Evolutionary conservation across 2,329 filamentous ascomycete genomes (phyloP), one percentile per base, ranked within the genome.

Genomic region (Nakataea oryzae): DNA sequence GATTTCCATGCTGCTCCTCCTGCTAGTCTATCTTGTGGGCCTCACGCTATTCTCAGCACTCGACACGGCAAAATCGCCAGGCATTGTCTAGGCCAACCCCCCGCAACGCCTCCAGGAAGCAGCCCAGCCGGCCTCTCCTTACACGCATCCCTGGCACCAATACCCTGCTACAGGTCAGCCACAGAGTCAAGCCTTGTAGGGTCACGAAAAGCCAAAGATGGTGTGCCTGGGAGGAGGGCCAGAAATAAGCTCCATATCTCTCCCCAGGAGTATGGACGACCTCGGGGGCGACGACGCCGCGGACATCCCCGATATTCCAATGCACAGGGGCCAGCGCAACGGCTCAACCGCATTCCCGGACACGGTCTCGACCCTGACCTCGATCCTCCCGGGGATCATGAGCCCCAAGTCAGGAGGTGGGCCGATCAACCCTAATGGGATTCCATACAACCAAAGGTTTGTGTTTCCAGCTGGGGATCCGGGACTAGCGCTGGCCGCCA

Each of bases 231-330:
- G 41, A 50, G 41, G 41, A 9, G 41, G 41, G 6, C 7, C 41
- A 50, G 41, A 50, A 32, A 58, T 50, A 17, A 26, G 62, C 66
- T 17, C 56, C 63, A 30, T 3, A 59, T 27, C 29, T 54, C 63
- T n/a, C 26, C 50, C n/a, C 50, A 57, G 55, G 50, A 62, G 34
- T 41, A 61, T 60, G 58, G 68, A 32, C 24, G 62, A 64, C 11
- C 56, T 62, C 27, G 57, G 29, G 26, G 28, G 47, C 17, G 61
- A 62, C 14, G 57, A 50, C 21, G 61, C 57, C 47, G 61, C 61
- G 21, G 61, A 62, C 30, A 62, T 62, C 13, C 61, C 61, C 8
- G 61, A 62, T 21, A 62, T 62, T 12, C 57, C 57, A 21, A 27
- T 62, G 12, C 61, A 57, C 17, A 62, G 61, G 14, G 21, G 57